These are phyloP conservation scores for Cladophialophora exuberans DNA, from an alignment of 2,329 filamentous ascomycete genomes.

Conservation along the genomic window DNA sequence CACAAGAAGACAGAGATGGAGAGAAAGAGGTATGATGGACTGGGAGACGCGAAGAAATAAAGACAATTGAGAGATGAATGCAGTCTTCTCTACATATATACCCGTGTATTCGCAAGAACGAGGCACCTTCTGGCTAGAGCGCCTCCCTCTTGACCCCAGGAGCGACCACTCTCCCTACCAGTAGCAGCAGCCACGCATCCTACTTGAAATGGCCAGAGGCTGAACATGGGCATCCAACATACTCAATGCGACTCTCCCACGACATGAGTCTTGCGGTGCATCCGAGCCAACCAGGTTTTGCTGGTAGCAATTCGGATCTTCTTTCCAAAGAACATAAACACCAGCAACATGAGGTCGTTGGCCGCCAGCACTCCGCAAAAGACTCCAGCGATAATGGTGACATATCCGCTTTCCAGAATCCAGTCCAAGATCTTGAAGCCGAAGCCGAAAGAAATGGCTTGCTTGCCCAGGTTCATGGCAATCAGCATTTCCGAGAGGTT, in stretches of 20 bases:
- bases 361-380: constrained; percentile 54
- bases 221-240: no score
- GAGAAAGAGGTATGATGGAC: no score
- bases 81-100: not conserved
- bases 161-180: no score
- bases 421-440: constrained; percentile 56
- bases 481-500: constrained; percentile 67
- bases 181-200: no score
- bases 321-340: constrained; percentile 58
- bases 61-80: not conserved
- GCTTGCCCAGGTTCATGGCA: constrained; percentile 62
- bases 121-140: no score
- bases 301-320: constrained; percentile 51
- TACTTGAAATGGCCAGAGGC: no score
- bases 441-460: constrained; percentile 59
- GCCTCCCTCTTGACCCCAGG: not conserved
- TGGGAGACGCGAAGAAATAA: no score
- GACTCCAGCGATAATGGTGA: constrained; percentile 55
- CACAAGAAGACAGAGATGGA: not conserved
- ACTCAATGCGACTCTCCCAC: constrained; percentile 39
- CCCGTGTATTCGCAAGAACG: no score
- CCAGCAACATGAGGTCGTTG: constrained; percentile 54
- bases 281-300: constrained; percentile 52
- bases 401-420: constrained; percentile 55
- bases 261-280: constrained; percentile 45